Base-by-base conservation (phyloP, 257 asterid species). In the Ocimum tenuiflorum region DNA sequence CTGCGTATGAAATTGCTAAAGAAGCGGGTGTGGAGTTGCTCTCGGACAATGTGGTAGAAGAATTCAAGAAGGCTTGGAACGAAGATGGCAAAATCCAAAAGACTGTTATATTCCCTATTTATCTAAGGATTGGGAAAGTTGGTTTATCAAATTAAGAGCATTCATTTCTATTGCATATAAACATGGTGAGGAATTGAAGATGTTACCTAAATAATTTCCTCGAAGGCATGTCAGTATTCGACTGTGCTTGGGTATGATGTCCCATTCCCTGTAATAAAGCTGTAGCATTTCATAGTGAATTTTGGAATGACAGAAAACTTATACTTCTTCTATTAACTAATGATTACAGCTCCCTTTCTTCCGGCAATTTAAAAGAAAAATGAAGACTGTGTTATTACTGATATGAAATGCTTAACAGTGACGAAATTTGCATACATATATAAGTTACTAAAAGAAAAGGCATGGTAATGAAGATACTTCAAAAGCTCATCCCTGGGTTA, bases 41-140 rank as follows among this genome's bases (percentile, higher is more conserved):
- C 81, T 66, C 62, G 3, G 86, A 82, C 15, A 60, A 55, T 47
- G 78, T 88, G 35, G 69, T 86, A 45, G 75, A 78, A 48, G 79
- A 73, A 17, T 82, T 88, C 63, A 76, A 41, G 31, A 31, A 36
- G 72, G 90, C 88, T 55, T 86, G 96, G 96, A 67, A 73, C 73
- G 95, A 77, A 74, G 87, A 82, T 71, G 91, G 83, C 0, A 43
- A 70, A 23, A 7, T 22, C 14, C 55, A 78, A 10, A 84, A 84
- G 74, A 60, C 61, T 38, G 89, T 75, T 10, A 81, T 75, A 19
- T 82, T 47, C 58, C 96, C 90, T 35, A 63, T 88, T 61, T 83
- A 77, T 63, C 46, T 86, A 43, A 84, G 91, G 88, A 79, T 88
- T 23, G 96, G 96, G 15, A 86, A 79, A 78, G 86, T 81, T 59